A percentile compares a stretch with the other conserved stretches of the same genome.
phyloP scores from a whole-genome alignment of 2,329 filamentous ascomycete genomes.

The Sporothrix globosa region DNA sequence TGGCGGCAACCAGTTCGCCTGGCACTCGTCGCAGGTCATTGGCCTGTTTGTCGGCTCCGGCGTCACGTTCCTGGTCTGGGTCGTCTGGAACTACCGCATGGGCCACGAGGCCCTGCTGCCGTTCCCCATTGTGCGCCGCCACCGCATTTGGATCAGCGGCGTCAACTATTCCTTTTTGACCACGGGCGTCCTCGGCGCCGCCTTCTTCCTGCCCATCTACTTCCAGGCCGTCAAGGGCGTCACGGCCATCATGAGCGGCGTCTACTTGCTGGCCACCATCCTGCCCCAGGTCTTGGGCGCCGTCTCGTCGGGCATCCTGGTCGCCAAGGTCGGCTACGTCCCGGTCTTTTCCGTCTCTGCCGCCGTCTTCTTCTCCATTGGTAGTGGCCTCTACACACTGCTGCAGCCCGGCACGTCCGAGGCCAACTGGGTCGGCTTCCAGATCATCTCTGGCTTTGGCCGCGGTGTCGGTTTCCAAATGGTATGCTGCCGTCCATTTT shows the following conservation, averaged over 20 bases:
- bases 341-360: conserved; percentile 43
- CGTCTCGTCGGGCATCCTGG: conserved; percentile 36
- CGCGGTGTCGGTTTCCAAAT: conserved; percentile 41
- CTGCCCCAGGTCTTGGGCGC: conserved; percentile 39
- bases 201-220: conserved; percentile 45
- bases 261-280: conserved; percentile 43
- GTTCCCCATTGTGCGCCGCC: conserved; percentile 37
- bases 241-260: conserved; percentile 43
- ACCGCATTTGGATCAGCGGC: conserved; percentile 38
- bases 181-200: conserved; percentile 36
- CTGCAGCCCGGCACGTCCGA: conserved; percentile 40
- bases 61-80: conserved; percentile 47
- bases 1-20: conserved; percentile 47
- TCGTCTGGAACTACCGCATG: conserved; percentile 48
- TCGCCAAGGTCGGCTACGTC: conserved; percentile 43
- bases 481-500: conserved; percentile 36
- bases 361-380: conserved; percentile 42
- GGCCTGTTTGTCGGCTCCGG: conserved; percentile 49
- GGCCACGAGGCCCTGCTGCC: conserved; percentile 41
- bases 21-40: conserved; percentile 48
- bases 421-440: conserved; percentile 44
- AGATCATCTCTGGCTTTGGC: conserved; percentile 41
- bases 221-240: conserved; percentile 45
- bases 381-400: conserved; percentile 44
- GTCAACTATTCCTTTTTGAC: conserved; percentile 38